Base-by-base conservation (phyloP, 768 basidiomycete species). In the Boletus rubescentipes region DNA sequence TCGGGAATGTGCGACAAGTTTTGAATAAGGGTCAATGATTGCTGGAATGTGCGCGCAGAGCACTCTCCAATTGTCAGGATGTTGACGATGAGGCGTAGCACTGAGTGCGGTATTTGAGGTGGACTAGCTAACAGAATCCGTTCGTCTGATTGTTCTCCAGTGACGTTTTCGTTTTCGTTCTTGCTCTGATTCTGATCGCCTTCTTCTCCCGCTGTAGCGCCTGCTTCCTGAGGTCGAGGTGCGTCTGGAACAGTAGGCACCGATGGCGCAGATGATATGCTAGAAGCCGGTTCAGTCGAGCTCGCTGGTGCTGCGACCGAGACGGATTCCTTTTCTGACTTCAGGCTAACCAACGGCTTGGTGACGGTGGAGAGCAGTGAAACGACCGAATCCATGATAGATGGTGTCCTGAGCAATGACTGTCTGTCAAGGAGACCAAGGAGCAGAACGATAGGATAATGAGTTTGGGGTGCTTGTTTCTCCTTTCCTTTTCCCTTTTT, bases 401-500 rank as follows among this genome's bases (percentile, higher is more conserved):
- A 83, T 2, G 93, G 87, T 0, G 93, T 91, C 65, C 86, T 87
- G 38, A 98, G 82, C 18, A 99, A 78, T 1, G 85, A 82, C 56
- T 91, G 87, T 3, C 93, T 84, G 63, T 98, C 95, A 47, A 99
- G 79, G 12, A 99, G 79, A 30, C 89, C 83, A 23, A 99, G 80
- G 5, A 99, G 76, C 8, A 95, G 79, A 47, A 96, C 93, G 50
- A 99, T 86, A 6, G 96, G 96, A 68, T 89, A 97, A 61, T 95
- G 89, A 0, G 87, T 87, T 63, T 90, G 89, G 0, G 88, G 77
- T 3, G 75, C 74, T 61, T 86, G 87, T 64, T 89, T 93, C 67
- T 98, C 95, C 70, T 97, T 98, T 20, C 93, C 95, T 72, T 97
- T 98, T 9, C 93, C 94, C 71, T 97, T 97, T 72, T 89, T 91